Evolutionary conservation across 805 yeast species (phyloP), one percentile per base, ranked within the genome.

Genomic region (Torulaspora franciscae): DNA sequence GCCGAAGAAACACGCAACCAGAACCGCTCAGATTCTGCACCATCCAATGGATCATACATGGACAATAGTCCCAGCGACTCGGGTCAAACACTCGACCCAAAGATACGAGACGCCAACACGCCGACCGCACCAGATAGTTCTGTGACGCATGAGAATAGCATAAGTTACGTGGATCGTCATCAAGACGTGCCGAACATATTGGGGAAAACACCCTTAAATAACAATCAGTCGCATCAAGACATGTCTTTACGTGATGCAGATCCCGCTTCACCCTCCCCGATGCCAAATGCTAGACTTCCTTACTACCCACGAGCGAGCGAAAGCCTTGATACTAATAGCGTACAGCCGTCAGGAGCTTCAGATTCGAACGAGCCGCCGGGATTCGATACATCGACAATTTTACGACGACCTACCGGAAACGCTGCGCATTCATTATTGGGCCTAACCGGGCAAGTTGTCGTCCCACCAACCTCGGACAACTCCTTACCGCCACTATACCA

Each of bases 21-120:
- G 19, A 15, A 15, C 7, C 33, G 15, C 2, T 30, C 42, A 10
- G 33, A 25, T 13, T 15, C 34, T 10, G 19, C n/a, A 24, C 43
- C 38, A 37, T 28, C 47, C 24, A 29, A 29, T 14, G 37, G 47
- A 24, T 35, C 37, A 22, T 36, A 41, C 37, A 40, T 47, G 42
- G 50, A 47, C 26, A 32, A 35, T 24, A 24, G 30, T 5, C 23
- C 28, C n/a, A 42, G 39, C 23, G 32, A 25, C 10, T 29, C 42
- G 14, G 42, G 30, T 8, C 37, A 43, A 10, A 54, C 57, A 7
- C 43, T 55, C 30, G 64, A 57, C 36, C 64, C 63, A 2, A 47
- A 51, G 26, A 29, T 24, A n/a, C 42, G 32, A 27, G 48, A 34
- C 13, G 33, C 47, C 2, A 25, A 13, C 8, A 44, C 49, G 6